phyloP scores from a whole-genome alignment of 805 yeast species.

The Jamesozyma spencerorum region DNA sequence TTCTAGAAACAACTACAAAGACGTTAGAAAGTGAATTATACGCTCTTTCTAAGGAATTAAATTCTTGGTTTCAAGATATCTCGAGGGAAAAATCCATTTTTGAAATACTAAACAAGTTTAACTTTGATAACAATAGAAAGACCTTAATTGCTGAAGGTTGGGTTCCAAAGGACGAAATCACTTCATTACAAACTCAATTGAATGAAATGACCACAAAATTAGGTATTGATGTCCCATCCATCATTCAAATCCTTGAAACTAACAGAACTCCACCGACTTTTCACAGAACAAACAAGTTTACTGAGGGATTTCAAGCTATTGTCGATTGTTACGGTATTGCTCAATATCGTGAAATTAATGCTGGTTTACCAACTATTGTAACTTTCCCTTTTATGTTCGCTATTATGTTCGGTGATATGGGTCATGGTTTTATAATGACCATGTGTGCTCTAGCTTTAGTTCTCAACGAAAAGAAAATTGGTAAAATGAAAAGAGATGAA shows the following conservation, averaged over 20 bases:
- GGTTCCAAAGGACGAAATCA: constrained; percentile 53
- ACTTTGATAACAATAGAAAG: constrained; percentile 57
- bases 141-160: constrained; percentile 67
- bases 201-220: constrained; percentile 30
- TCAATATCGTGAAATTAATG: constrained; percentile 64
- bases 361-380: constrained; percentile 64
- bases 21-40: constrained; percentile 57
- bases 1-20: constrained; percentile 39
- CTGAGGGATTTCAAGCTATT: constrained; percentile 59
- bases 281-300: constrained; percentile 61
- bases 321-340: constrained; percentile 75
- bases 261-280: constrained; percentile 63
- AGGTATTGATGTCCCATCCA: constrained; percentile 33
- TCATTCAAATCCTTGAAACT: constrained; percentile 53
- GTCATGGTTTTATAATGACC: constrained; percentile 60
- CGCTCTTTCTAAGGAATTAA: constrained; percentile 53
- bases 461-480: constrained; percentile 43
- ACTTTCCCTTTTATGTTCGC: constrained; percentile 81
- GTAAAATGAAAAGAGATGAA: constrained; percentile 55
- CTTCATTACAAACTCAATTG: constrained; percentile 36
- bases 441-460: constrained; percentile 49
- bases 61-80: constrained; percentile 46
- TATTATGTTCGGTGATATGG: constrained; percentile 75
- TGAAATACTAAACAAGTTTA: constrained; percentile 53
- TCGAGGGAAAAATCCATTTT: constrained; percentile 51